Base-by-base conservation (phyloP, 2,329 filamentous ascomycete species). In the Xenosphaeropsis pyriputrescens region DNA sequence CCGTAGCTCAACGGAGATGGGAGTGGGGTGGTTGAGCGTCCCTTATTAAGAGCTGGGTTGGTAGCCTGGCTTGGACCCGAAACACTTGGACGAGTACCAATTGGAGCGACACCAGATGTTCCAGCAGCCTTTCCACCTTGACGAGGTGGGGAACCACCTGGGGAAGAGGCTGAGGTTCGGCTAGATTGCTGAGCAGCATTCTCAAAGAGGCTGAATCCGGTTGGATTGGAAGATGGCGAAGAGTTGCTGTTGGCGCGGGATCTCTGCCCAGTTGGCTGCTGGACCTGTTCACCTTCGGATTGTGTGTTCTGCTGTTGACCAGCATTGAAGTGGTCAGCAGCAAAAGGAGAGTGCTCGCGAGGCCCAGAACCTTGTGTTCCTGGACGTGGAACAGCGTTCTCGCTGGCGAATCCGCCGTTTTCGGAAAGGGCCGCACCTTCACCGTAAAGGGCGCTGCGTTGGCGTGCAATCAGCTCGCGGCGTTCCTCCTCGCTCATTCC, bases 401-500 rank as follows among this genome's bases (percentile, higher is more conserved):
- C 83, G 43, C 86, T 80, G 36, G 76, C 67, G 51, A 80, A 79
- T 46, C 66, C 68, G 44, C 66, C 68, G 47, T 72, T 74, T 47
- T 79, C 77, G 54, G 79, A 75, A 56, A 85, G 80, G 37, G 71
- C 62, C 29, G 71, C 66, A 47, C 68, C 68, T 55, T 84, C 85
- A 56, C 86, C 85, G 60, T 96, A 98, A 48, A 98, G 65, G 47
- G 89, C 88, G 60, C 81, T 88, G 61, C 93, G 86, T 64, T 96
- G 91, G 55, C 89, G 88, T 50, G 88, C 84, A 61, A 96, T 93
- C 59, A 96, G 71, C 52, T 96, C 89, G 51, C 89, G 85, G 52
- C 89, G 89, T 55, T 94, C 88, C 52, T 95, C 88, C 65, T 96
- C 91, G 57, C 81, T 93, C 81, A 94, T 83, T 55, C 67, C 63